Evolutionary conservation across 495 filamentous ascomycete genomes (phyloP), one percentile per base, ranked within the genome.

Genomic region (Lasiosphaeriaceae sp.): DNA sequence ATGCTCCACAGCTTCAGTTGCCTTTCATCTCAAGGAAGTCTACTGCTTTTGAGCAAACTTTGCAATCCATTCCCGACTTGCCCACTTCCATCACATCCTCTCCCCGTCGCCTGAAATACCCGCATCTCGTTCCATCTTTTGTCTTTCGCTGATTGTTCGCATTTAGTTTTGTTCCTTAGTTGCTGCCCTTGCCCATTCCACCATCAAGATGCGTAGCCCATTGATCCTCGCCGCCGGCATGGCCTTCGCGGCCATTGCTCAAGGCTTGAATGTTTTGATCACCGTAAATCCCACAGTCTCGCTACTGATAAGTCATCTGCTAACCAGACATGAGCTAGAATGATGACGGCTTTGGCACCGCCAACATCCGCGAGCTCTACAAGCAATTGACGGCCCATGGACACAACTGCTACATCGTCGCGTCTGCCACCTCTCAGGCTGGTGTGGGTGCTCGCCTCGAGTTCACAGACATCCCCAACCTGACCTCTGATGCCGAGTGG

Each of bases 301-400:
- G 2, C n/a, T 26, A 7, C 11, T 47, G n/a, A 8, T 12, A 2
- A 12, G 39, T 39, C 9, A 20, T 23, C 2, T 12, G 11, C 31
- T 41, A 21, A 34, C n/a, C n/a, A n/a, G n/a, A n/a, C 26, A 43
- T 29, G 8, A 5, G 2, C 24, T 31, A 69, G 66, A 77, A 74
- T 49, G 69, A 76, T 48, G 75, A 78, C 62, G 73, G 73, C n/a
- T 78, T 74, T 44, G 74, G 66, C 8, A 61, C 65, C 9, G 69
- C 71, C 29, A 76, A 74, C 44, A 67, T 76, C 34, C 66, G 74
- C 37, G 75, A 78, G 58, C 51, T 75, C 2, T 77, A 77, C 61
- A 65, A 66, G 46, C 55, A 68, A 11, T 29, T 77, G 35, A 72
- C 62, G 26, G 63, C 53, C 11, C 56, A 53, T n/a, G 74, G 73